Conservation (phyloP, 106 monocot species). For the Phalaenopsis aphrodite region DNA sequence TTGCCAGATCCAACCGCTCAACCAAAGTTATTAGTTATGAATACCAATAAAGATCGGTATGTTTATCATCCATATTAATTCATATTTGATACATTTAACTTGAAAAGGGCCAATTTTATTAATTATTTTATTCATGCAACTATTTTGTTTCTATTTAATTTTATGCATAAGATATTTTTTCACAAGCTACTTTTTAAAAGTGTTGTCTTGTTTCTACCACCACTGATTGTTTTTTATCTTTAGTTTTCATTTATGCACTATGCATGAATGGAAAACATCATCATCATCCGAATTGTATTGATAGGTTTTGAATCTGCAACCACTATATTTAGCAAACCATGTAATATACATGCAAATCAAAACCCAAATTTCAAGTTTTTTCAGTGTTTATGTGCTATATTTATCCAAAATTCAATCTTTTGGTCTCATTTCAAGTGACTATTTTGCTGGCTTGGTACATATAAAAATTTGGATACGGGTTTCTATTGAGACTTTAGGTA, state of each 20-base stretch:
- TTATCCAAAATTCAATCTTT: background rate
- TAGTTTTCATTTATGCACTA: background rate
- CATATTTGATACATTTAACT: background rate
- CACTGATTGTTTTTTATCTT: background rate
- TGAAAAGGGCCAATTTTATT: background rate
- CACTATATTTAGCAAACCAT: background rate
- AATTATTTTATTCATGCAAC: background rate
- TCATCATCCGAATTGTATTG: background rate
- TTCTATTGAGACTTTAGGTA: background rate
- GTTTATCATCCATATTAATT: background rate
- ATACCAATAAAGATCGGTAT: slow-evolving; percentile 56
- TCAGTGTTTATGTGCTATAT: background rate
- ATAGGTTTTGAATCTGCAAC: background rate
- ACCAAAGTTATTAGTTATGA: slow-evolving; percentile 48
- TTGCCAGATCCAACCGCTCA: slow-evolving; percentile 59
- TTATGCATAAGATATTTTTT: background rate
- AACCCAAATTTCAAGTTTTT: background rate
- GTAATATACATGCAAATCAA: background rate
- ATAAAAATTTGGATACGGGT: background rate
- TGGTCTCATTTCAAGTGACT: background rate
- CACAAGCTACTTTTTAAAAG: background rate
- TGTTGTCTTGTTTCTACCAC: background rate
- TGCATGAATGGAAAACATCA: background rate
- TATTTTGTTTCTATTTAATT: background rate
- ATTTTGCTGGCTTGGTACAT: background rate